Base-by-base conservation (phyloP, 2,329 filamentous ascomycete genomes). In the Fonsecaea erecta region DNA sequence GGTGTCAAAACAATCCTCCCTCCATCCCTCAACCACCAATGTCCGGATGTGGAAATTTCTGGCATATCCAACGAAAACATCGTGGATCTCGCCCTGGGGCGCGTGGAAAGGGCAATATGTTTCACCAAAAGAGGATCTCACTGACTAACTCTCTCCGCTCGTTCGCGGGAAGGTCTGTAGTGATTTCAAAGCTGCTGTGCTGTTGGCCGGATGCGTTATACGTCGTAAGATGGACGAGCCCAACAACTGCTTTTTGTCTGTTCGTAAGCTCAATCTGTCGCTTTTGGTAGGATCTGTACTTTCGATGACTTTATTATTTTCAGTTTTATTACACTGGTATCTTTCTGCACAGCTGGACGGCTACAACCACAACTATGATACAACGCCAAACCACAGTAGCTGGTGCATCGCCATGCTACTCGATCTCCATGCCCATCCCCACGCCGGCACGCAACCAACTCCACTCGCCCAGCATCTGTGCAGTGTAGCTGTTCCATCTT, bases 301-400 rank as follows among this genome's bases (percentile, higher is more conserved):
- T n/a, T n/a, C n/a, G n/a, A n/a, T n/a, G n/a, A n/a, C n/a, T 34
- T 34, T 24, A 35, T 35, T 24, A 34, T 48, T 46, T 52, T 18
- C 21, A 11, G 21, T 46, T 60, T 60, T 59, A 59, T 59, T 60
- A 60, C 58, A 60, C 30, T 60, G 58, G 46, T 52, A 37, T 60
- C 58, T 52, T n/a, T 56, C 46, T 30, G 32, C 56, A 59, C 28
- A 48, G 28, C 37, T 43, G 43, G 43, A 48, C 18, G 21, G 43
- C 43, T 48, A 59, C 55, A 51, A 51, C 56, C 40, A 59, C 40
- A 40, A 28, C 32, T 59, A 32, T 59, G 56, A 59, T 59, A 59
- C 56, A 59, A 24, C 6, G 37, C 56, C 21, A n/a, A 8, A 35
- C 28, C 32, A 6, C 28, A 3, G 18, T 43, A 28, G 18, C 40